phyloP scores from a whole-genome alignment of 805 yeast species.

The Metschnikowia borealis region DNA sequence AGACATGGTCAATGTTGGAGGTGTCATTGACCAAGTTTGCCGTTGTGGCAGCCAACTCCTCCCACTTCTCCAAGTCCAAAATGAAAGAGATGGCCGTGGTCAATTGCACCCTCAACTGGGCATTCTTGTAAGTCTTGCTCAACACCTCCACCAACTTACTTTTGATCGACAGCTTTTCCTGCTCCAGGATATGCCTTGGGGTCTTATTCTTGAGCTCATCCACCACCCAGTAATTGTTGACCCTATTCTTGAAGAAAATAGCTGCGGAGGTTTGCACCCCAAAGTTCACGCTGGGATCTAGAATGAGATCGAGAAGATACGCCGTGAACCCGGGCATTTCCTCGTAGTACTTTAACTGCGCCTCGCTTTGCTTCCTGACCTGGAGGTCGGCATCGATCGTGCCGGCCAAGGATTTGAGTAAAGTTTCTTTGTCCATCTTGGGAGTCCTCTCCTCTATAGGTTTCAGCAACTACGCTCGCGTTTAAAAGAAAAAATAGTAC shows the following conservation, averaged over 20 bases:
- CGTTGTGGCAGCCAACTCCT: conserved; percentile 23
- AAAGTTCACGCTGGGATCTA: conserved; percentile 42
- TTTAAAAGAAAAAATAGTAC: neutral
- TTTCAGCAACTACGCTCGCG: neutral
- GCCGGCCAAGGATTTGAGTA: conserved; percentile 48
- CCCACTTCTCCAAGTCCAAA: conserved; percentile 46
- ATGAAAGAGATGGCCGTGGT: conserved; percentile 55
- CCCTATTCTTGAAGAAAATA: conserved; percentile 42
- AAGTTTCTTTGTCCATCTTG: conserved; percentile 46
- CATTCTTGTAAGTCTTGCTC: conserved; percentile 30
- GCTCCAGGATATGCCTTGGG: conserved; percentile 23
- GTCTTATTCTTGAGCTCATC: conserved; percentile 29
- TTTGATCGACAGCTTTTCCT: conserved; percentile 36
- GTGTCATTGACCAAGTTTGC: conserved; percentile 22
- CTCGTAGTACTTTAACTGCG: conserved; percentile 47
- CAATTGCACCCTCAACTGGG: conserved; percentile 49
- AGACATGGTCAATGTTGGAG: conserved; percentile 35
- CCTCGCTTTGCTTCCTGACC: conserved; percentile 51
- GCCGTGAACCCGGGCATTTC: conserved; percentile 56
- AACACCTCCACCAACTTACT: conserved; percentile 34
- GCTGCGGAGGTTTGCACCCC: conserved; percentile 43
- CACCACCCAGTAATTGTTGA: conserved; percentile 35
- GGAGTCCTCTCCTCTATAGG: neutral
- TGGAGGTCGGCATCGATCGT: conserved; percentile 51
- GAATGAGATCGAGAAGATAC: conserved; percentile 47